These are phyloP conservation scores for Trebouxia sp. DNA, from an alignment of 139 green algal species.

Conservation along the genomic window DNA sequence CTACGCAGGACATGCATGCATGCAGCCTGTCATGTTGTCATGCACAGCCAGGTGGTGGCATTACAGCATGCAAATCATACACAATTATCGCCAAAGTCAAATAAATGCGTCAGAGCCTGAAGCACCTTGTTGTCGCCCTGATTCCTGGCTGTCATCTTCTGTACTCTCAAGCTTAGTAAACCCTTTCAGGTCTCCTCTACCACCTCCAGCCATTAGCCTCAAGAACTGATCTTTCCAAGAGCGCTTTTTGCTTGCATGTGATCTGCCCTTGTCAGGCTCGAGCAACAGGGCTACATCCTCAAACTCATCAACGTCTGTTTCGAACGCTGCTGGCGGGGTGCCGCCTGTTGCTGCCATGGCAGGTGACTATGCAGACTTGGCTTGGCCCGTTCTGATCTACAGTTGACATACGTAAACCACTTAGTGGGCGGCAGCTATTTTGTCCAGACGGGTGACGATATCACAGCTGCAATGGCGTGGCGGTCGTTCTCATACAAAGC, in stretches of 20 bases:
- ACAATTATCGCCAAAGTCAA: too few species aligned
- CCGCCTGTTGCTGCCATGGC: not conserved
- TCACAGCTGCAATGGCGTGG: too few species aligned
- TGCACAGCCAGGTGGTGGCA: too few species aligned
- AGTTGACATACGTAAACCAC: too few species aligned
- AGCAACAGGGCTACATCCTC: conserved; percentile 36
- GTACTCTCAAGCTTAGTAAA: not conserved
- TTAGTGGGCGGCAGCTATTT: too few species aligned
- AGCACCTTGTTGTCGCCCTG: not conserved
- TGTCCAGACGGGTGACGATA: too few species aligned
- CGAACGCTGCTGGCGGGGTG: not conserved
- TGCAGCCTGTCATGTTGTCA: too few species aligned
- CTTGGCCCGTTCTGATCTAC: too few species aligned
- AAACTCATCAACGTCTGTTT: conserved; percentile 25
- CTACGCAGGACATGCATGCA: too few species aligned
- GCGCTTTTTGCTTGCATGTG: conserved; percentile 21
- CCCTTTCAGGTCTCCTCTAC: not conserved
- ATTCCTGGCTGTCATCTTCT: not conserved
- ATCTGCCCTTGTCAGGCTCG: conserved; percentile 24
- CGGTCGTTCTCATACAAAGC: too few species aligned
- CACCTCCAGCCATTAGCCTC: not conserved
- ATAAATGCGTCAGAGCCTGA: not conserved
- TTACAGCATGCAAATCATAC: too few species aligned
- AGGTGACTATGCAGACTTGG: too few species aligned
- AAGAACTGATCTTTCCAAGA: not conserved